Conservation (phyloP, 1,139 yeast genomes). For the Yueomyces sp. region DNA sequence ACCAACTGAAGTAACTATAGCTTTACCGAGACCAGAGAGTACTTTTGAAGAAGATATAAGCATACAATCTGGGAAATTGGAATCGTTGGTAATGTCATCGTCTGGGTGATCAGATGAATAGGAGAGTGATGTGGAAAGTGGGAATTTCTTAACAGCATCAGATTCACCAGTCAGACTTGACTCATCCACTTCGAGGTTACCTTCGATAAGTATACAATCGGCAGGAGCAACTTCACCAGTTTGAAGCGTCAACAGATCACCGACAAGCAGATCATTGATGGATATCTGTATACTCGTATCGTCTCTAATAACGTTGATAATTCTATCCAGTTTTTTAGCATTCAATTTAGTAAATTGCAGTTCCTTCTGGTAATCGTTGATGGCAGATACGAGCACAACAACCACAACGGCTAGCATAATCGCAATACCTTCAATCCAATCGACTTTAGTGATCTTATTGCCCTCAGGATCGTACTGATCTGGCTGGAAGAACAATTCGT, state of each 20-base stretch:
- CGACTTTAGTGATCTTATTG: conserved; percentile 60
- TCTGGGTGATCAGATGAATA: conserved; percentile 16
- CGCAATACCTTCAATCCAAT: conserved; percentile 99
- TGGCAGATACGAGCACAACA: conserved; percentile 87
- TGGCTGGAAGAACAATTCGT: conserved; percentile 83
- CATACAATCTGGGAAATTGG: conserved; percentile 26
- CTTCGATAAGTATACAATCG: conserved; percentile 66
- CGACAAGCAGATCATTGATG: conserved; percentile 68
- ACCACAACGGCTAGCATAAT: conserved; percentile 83
- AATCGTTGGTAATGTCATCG: conserved; percentile 16
- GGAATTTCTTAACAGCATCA: conserved; percentile 56
- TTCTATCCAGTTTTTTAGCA: conserved; percentile 76
- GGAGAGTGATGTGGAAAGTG: conserved; percentile 38
- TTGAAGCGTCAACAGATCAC: conserved; percentile 70
- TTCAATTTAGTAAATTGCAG: conserved; percentile 82
- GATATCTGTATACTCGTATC: conserved; percentile 60
- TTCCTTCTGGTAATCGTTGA: conserved; percentile 92
- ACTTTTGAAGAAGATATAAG: conserved; percentile 86
- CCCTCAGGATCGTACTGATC: conserved; percentile 71
- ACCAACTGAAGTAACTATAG: conserved; percentile 86
- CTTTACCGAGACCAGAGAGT: conserved; percentile 76
- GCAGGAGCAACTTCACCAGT: conserved; percentile 95
- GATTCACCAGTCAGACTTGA: conserved; percentile 91
- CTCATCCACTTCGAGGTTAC: conserved; percentile 80
- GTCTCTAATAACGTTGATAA: conserved; percentile 55